phyloP scores from a whole-genome alignment of 495 filamentous ascomycete species.

The Tuber indicum region DNA sequence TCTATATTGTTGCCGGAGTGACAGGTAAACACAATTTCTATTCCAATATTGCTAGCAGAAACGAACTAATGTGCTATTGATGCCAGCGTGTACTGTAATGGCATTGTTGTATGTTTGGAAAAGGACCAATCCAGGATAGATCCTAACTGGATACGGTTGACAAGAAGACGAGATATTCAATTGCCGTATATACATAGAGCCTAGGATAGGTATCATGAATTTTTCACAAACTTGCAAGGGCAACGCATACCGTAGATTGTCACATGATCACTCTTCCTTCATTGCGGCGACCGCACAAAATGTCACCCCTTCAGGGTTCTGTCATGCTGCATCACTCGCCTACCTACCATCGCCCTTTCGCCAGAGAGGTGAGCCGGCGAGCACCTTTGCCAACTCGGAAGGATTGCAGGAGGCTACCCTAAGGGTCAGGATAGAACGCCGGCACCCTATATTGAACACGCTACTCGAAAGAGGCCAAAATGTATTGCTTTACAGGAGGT shows the following conservation, averaged over 20 bases:
- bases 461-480: neutral
- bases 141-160: neutral
- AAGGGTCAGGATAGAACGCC: neutral
- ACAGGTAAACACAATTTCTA: conserved; percentile 13
- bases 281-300: neutral
- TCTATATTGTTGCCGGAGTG: conserved; percentile 80
- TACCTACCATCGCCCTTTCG: neutral
- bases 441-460: neutral
- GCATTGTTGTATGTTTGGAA: conserved; percentile 35
- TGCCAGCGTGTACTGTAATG: conserved; percentile 29
- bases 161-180: neutral
- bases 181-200: too few species aligned
- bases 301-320: neutral
- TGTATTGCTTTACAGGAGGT: too few species aligned
- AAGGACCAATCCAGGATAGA: conserved; percentile 25
- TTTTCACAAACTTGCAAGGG: neutral
- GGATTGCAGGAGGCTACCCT: neutral
- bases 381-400: neutral
- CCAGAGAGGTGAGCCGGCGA: neutral
- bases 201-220: neutral
- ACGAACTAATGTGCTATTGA: neutral
- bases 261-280: neutral
- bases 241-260: neutral
- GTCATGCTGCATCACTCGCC: neutral
- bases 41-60: neutral